phyloP scores from a whole-genome alignment of 768 basidiomycete species.

The Macrolepiota dolichaula region DNA sequence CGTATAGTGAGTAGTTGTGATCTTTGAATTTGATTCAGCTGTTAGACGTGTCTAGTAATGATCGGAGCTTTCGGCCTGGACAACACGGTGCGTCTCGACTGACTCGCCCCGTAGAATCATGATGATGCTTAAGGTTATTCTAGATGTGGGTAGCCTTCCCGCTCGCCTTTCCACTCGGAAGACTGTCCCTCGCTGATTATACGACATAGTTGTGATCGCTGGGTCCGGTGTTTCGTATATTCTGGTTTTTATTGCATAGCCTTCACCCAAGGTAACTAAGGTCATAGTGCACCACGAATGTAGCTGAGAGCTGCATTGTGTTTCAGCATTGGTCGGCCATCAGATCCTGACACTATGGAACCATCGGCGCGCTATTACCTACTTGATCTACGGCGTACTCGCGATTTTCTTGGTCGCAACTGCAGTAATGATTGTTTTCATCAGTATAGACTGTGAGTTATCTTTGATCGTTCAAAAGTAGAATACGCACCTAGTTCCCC shows the following conservation, averaged over 20 bases:
- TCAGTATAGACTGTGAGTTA: neutral
- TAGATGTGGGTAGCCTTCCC: neutral
- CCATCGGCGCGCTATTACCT: neutral
- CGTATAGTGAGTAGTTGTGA: neutral
- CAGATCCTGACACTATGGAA: slow-evolving; percentile 8
- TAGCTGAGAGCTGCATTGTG: neutral
- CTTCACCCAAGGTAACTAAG: neutral
- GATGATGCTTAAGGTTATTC: neutral
- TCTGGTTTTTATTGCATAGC: neutral
- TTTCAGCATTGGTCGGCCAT: slow-evolving; percentile 1
- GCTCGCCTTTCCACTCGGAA: neutral
- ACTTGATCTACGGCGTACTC: neutral
- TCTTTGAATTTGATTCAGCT: neutral
- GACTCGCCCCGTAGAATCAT: too few relatives aligned
- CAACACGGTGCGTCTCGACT: neutral
- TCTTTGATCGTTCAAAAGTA: too few relatives aligned
- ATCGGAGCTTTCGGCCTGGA: neutral
- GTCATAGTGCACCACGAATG: too few relatives aligned
- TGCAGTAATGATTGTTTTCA: neutral
- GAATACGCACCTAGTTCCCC: too few relatives aligned
- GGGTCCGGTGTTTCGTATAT: slow-evolving; percentile 1
- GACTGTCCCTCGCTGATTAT: neutral
- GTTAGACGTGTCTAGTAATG: neutral
- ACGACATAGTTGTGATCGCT: neutral
- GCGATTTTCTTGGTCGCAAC: neutral